Percentiles rank a stretch among this genome's conserved stretches.
These are phyloP conservation scores for Sarocladium strictum DNA, from an alignment of 2,329 filamentous ascomycete species.

Conservation along the genomic window DNA sequence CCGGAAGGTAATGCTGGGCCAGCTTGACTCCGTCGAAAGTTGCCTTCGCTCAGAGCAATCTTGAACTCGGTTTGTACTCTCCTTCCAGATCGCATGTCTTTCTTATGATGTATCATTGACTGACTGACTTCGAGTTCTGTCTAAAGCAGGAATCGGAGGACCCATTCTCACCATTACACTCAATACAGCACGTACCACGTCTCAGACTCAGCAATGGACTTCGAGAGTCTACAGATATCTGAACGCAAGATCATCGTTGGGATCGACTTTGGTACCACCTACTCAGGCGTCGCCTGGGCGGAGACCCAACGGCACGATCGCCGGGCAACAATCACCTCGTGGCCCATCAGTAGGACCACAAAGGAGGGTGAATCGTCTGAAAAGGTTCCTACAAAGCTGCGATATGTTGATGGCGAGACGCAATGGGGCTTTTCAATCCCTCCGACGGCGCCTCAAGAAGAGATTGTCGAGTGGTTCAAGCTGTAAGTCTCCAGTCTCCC, in stretches of 20 bases:
- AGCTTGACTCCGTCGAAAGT: too few species aligned
- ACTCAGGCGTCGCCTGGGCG: conserved; percentile 44
- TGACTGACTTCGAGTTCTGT: too few species aligned
- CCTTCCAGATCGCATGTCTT: too few species aligned
- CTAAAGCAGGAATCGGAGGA: too few species aligned
- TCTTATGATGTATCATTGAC: too few species aligned
- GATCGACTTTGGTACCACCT: conserved; percentile 50
- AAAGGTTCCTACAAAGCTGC: conserved; percentile 41
- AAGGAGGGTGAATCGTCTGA: conserved; percentile 31
- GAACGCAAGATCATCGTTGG: conserved; percentile 40
- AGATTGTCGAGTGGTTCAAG: conserved; percentile 43
- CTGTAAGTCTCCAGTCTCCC: conserved; percentile 26
- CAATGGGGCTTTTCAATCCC: conserved; percentile 43
- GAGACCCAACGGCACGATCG: conserved; percentile 32
- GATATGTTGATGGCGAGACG: conserved; percentile 28
- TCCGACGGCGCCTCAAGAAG: conserved; percentile 27
- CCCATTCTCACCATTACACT: too few species aligned
- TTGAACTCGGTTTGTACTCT: too few species aligned
- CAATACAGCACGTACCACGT: too few species aligned
- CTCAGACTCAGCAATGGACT: conserved; percentile 23
- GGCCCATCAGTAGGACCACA: conserved; percentile 32
- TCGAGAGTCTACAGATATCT: conserved; percentile 23
- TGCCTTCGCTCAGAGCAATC: too few species aligned
- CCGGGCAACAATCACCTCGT: conserved; percentile 31
- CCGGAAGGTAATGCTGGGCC: too few species aligned